These are phyloP conservation scores for Fusarium equiseti DNA, from an alignment of 2,329 filamentous ascomycete species.

Conservation along the genomic window DNA sequence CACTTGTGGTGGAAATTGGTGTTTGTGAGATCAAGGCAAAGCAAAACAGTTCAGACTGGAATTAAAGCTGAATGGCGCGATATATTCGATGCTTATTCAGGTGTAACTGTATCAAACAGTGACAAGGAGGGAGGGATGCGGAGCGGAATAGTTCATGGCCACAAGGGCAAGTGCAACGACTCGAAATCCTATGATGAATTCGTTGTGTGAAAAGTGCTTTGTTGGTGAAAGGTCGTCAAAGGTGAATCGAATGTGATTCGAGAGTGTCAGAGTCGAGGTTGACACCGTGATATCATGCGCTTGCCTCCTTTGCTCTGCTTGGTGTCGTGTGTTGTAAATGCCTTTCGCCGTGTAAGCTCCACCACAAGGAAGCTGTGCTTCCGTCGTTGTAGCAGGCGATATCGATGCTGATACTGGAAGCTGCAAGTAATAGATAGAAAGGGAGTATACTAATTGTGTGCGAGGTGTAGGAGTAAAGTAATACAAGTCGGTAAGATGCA, in stretches of 20 bases:
- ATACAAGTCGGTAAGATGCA: slow-evolving; percentile 11
- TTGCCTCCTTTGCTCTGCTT: slow-evolving; percentile 3
- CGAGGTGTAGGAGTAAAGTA: slow-evolving; percentile 36
- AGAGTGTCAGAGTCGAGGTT: neutral
- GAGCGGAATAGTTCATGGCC: slow-evolving; percentile 29
- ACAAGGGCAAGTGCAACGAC: slow-evolving; percentile 10
- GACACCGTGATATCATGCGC: slow-evolving; percentile 13
- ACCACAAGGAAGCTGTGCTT: slow-evolving; percentile 34
- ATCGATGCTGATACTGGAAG: slow-evolving; percentile 21
- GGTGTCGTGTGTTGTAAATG: slow-evolving; percentile 15
- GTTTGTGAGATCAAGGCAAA: slow-evolving; percentile 30
- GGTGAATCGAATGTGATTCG: neutral
- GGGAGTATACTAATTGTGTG: slow-evolving; percentile 26
- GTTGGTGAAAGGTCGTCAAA: neutral
- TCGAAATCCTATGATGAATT: neutral
- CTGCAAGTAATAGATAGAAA: slow-evolving; percentile 23
- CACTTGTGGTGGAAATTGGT: slow-evolving; percentile 31
- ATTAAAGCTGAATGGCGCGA: slow-evolving; percentile 29
- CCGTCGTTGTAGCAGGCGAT: slow-evolving; percentile 13
- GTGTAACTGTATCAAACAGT: slow-evolving; percentile 44
- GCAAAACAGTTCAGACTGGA: slow-evolving; percentile 25
- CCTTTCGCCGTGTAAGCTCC: slow-evolving; percentile 8
- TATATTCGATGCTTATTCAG: slow-evolving; percentile 9
- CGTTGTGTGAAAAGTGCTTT: neutral
- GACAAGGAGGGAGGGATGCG: slow-evolving; percentile 3